Evolutionary conservation across 2,329 filamentous ascomycete genomes (phyloP), one percentile per base, ranked within the genome.

Genomic region (Monosporascus sp.): DNA sequence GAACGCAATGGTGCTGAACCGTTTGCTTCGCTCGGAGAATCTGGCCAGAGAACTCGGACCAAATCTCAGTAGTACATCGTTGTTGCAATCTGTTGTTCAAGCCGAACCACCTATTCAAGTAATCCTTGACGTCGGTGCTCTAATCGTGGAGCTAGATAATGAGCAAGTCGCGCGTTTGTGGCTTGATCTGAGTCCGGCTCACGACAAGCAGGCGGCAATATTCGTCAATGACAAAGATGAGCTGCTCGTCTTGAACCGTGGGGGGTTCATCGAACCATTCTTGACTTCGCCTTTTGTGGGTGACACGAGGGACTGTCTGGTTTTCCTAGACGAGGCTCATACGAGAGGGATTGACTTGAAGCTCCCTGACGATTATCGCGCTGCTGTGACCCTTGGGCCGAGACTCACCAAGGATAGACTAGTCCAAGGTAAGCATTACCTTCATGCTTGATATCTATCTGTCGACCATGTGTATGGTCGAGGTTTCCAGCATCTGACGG

Each of bases 311-410:
- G 59, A 58, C 0, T 91, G 87, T 51, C 65, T 89, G 0, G 74
- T 90, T 0, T 91, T 85, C 51, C 72, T 92, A 0, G 87, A 91
- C 49, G 82, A 91, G 53, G 77, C 80, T 0, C 87, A 91, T 56
- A 89, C 87, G 0, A 68, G 87, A 55, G 87, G 88, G 0, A 89
- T 79, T 0, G 87, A 92, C 57, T 62, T 91, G 0, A 80, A 78
- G 36, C 67, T 90, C 0, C 87, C 86, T 0, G 52, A 53, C 0
- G 5, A 77, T 14, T 86, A 85, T 57, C 72, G 81, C 0, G 88
- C 87, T 0, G 83, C 82, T 0, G 82, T 91, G 0, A 90, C 86
- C 0, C 65, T 93, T 0, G 87, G 87, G 0, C 74, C 83, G 0
- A 72, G 74, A 4, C 58, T 90, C 1, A 86, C 82, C 0, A 92